These are phyloP conservation scores for Plasmodium berghei DNA, from an alignment of 169 alveolate genomes.

Conservation along the genomic window DNA sequence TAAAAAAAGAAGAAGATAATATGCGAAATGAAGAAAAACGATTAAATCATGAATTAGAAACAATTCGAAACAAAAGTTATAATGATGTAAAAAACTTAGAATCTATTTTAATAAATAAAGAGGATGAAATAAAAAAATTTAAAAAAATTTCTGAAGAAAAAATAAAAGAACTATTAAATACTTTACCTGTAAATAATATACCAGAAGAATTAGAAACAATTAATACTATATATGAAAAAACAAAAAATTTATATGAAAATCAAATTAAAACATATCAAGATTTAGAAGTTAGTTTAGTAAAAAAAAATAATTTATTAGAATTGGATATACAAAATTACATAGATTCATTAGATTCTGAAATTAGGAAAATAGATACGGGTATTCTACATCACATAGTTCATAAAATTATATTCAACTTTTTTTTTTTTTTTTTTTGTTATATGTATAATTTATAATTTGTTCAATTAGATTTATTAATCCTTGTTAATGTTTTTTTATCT, in stretches of 20 bases:
- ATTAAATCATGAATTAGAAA: slow-evolving; percentile 62
- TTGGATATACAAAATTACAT: slow-evolving; percentile 51
- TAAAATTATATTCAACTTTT: not conserved
- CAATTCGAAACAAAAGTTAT: slow-evolving; percentile 41
- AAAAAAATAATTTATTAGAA: slow-evolving; percentile 42
- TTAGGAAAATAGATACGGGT: slow-evolving; percentile 28
- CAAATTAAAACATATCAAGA: slow-evolving; percentile 60
- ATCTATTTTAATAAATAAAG: slow-evolving; percentile 20
- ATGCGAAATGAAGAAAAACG: slow-evolving; percentile 61
- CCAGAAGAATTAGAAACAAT: slow-evolving; percentile 55
- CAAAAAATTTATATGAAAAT: slow-evolving; percentile 61
- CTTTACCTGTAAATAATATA: slow-evolving; percentile 34
- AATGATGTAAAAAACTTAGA: slow-evolving; percentile 36
- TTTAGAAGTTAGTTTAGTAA: slow-evolving; percentile 32
- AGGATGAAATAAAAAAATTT: slow-evolving; percentile 33
- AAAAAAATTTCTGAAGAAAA: slow-evolving; percentile 39
- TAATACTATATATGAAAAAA: slow-evolving; percentile 52
- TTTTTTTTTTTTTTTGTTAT: slow-evolving; percentile 9
- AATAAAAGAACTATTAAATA: slow-evolving; percentile 21
- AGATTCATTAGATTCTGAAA: slow-evolving; percentile 35
- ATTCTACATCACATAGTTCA: not conserved
- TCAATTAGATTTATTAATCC: not conserved
- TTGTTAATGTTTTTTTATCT: not conserved
- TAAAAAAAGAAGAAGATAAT: slow-evolving; percentile 61
- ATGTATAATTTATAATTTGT: not conserved